Conservation (phyloP, 108 stramenopile genomes). For the Skeletonema tropicum region DNA sequence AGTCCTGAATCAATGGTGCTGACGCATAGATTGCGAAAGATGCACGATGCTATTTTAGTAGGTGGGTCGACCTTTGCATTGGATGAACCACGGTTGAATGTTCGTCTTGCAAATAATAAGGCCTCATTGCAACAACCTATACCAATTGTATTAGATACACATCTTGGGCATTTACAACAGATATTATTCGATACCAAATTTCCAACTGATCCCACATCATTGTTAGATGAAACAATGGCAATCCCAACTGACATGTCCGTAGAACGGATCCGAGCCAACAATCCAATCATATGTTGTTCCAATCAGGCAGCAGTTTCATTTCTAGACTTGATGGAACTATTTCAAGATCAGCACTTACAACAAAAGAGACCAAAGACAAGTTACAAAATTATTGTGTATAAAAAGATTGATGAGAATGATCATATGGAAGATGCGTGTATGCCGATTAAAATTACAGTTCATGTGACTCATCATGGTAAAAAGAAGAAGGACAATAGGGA, state of each 20-base stretch:
- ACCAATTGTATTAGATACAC: constrained; percentile 75
- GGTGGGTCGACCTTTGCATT: constrained; percentile 70
- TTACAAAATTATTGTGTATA: constrained; percentile 30
- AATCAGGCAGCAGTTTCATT: constrained; percentile 28
- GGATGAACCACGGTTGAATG: constrained; percentile 77
- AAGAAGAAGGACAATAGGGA: constrained; percentile 7
- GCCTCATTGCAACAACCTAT: constrained; percentile 52
- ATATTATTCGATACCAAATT: constrained; percentile 18
- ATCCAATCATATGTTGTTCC: constrained; percentile 50
- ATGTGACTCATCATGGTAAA: constrained; percentile 15
- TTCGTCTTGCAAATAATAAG: constrained; percentile 52
- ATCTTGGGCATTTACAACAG: constrained; percentile 51
- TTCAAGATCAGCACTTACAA: constrained; percentile 20
- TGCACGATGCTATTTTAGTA: constrained; percentile 80
- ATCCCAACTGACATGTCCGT: constrained; percentile 36
- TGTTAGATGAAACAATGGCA: neutral
- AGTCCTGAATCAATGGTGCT: constrained; percentile 59
- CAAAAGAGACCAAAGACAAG: constrained; percentile 15
- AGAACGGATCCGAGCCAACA: constrained; percentile 21
- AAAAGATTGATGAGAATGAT: constrained; percentile 28
- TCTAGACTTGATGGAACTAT: constrained; percentile 30
- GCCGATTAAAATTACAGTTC: constrained; percentile 38
- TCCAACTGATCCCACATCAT: neutral
- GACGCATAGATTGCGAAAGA: constrained; percentile 76
- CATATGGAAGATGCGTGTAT: constrained; percentile 10